phyloP scores from a whole-genome alignment of 331 rosid genomes.

The Spiraea crenata region DNA sequence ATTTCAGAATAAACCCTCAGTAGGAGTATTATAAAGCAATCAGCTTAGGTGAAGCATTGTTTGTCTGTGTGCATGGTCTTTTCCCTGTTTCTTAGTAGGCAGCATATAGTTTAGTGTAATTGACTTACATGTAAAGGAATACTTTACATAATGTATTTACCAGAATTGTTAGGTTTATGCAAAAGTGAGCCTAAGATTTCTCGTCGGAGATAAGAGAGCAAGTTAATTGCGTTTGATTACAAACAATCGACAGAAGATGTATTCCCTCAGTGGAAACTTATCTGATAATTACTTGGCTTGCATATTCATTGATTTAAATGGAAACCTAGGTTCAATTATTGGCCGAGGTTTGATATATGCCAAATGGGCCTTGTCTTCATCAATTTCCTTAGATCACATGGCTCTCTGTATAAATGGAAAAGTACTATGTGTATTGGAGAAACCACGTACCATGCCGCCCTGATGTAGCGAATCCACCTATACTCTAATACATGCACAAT shows the following conservation, averaged over 20 bases:
- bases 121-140: neutral
- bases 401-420: neutral
- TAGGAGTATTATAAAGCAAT: neutral
- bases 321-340: neutral
- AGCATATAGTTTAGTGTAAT: neutral
- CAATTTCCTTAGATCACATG: neutral
- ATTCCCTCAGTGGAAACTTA: neutral
- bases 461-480: neutral
- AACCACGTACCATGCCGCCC: neutral
- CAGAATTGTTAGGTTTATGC: neutral
- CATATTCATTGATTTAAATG: neutral
- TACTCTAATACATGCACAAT: neutral
- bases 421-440: neutral
- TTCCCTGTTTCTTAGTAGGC: neutral
- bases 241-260: constrained; percentile 1
- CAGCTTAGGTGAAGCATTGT: neutral
- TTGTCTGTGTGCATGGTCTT: neutral
- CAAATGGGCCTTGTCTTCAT: constrained; percentile 1
- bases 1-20: neutral
- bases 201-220: neutral
- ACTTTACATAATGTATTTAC: neutral
- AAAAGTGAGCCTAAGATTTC: neutral
- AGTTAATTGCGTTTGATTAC: neutral
- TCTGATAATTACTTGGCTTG: neutral
- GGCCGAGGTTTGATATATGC: neutral